phyloP scores from a whole-genome alignment of 352 stramenopile genomes.

The Phytopythium boreale region DNA sequence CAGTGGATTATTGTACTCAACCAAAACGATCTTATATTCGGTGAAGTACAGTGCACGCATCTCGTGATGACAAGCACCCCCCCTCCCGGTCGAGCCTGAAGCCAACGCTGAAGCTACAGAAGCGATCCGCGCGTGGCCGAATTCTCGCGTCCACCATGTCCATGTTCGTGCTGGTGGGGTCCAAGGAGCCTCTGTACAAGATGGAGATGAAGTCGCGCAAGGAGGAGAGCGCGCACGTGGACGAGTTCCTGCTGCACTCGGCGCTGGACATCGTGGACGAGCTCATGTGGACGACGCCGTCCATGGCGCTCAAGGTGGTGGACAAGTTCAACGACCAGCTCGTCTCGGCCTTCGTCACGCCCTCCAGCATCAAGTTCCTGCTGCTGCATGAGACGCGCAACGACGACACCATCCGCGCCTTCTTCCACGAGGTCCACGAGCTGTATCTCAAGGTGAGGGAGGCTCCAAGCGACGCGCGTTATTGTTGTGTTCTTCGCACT shows the following conservation, averaged over 20 bases:
- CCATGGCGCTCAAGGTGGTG: slow-evolving; percentile 92
- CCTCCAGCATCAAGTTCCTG: slow-evolving; percentile 95
- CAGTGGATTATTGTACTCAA: background rate
- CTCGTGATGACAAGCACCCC: too few species aligned
- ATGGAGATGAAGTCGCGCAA: slow-evolving; percentile 80
- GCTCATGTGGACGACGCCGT: slow-evolving; percentile 91
- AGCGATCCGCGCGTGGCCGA: too few species aligned
- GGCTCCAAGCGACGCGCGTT: too few species aligned
- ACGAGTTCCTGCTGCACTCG: slow-evolving; percentile 98
- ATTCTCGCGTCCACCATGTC: slow-evolving; percentile 44
- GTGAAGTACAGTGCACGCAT: too few species aligned
- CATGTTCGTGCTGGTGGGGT: slow-evolving; percentile 84
- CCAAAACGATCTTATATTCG: background rate
- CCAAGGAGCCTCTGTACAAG: slow-evolving; percentile 85
- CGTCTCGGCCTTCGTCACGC: slow-evolving; percentile 95
- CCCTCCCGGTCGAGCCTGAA: too few species aligned
- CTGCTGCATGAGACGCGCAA: slow-evolving; percentile 93
- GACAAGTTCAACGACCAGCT: slow-evolving; percentile 97
- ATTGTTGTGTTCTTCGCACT: too few species aligned
- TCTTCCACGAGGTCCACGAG: slow-evolving; percentile 97
- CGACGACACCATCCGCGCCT: slow-evolving; percentile 94
- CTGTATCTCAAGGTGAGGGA: slow-evolving; percentile 96
- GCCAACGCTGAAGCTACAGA: too few species aligned
- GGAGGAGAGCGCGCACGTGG: slow-evolving; percentile 90
- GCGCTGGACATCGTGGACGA: slow-evolving; percentile 96